Conservation (phyloP, 1,284 basidiomycete genomes). For the Malassezia psittaci region DNA sequence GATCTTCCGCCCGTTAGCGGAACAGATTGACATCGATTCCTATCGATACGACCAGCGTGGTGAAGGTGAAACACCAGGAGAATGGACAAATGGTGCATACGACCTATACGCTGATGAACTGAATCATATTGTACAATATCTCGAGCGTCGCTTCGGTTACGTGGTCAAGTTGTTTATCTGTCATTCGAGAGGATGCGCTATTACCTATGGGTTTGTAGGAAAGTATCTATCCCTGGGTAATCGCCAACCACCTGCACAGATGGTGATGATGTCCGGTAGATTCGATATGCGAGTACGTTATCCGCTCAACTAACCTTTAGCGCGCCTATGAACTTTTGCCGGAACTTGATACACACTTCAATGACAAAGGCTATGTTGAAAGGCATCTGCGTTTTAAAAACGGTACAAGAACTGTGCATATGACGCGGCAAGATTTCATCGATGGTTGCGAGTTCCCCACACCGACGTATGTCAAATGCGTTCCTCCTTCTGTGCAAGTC, state of each 20-base stretch:
- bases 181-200: conserved; percentile 11
- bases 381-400: neutral
- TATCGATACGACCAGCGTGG: conserved; percentile 14
- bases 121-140: conserved; percentile 3
- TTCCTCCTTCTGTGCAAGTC: conserved; percentile 4
- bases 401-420: neutral
- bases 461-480: neutral
- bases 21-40: conserved; percentile 9
- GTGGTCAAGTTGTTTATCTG: conserved; percentile 2
- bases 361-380: conserved; percentile 5
- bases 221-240: neutral
- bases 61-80: conserved; percentile 12
- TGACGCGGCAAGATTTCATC: conserved; percentile 1
- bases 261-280: neutral
- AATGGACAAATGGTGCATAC: conserved; percentile 6
- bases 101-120: conserved; percentile 1
- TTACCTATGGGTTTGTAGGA: neutral
- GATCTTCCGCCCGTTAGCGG: conserved; percentile 8
- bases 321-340: neutral
- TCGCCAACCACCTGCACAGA: neutral
- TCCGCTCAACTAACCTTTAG: neutral
- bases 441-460: conserved; percentile 4
- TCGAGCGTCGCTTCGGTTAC: conserved; percentile 11
- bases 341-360: neutral
- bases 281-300: neutral